Evolutionary conservation across 495 filamentous ascomycete genomes (phyloP).

Genomic region (Diplogelasinospora grovesii): DNA sequence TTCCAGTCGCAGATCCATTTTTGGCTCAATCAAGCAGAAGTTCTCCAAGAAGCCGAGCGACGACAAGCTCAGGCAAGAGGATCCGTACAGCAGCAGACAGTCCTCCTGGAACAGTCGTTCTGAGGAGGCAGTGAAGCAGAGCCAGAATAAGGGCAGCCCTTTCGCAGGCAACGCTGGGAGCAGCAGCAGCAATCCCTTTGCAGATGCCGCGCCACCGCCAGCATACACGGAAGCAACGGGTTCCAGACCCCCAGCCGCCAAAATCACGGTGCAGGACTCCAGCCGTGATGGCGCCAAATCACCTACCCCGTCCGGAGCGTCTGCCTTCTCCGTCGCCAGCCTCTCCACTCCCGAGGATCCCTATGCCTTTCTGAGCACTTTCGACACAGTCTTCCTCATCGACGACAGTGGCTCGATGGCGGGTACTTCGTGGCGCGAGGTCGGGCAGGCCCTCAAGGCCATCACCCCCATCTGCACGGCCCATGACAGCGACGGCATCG

Average conservation of each 20-base stretch:
- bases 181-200: slow-evolving; percentile 1
- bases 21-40: slow-evolving; percentile 17
- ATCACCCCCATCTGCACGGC: slow-evolving; percentile 82
- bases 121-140: not conserved
- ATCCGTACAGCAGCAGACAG: not conserved
- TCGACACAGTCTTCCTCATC: slow-evolving; percentile 90
- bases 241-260: slow-evolving; percentile 10
- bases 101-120: not conserved
- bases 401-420: slow-evolving; percentile 90
- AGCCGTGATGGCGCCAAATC: slow-evolving; percentile 6
- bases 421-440: slow-evolving; percentile 72
- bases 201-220: slow-evolving; percentile 11
- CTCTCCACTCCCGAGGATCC: slow-evolving; percentile 48
- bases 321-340: slow-evolving; percentile 14
- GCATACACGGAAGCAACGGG: slow-evolving; percentile 12
- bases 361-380: slow-evolving; percentile 76
- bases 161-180: not conserved
- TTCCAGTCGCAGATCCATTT: slow-evolving; percentile 8
- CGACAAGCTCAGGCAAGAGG: slow-evolving; percentile 5
- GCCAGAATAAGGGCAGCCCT: not conserved
- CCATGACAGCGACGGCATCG: slow-evolving; percentile 85
- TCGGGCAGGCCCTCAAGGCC: slow-evolving; percentile 58
- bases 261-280: slow-evolving; percentile 9
- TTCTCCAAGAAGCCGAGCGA: slow-evolving; percentile 10
- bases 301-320: slow-evolving; percentile 15